Conservation (phyloP, 352 stramenopile genomes). For the Phytophthora colocasiae region DNA sequence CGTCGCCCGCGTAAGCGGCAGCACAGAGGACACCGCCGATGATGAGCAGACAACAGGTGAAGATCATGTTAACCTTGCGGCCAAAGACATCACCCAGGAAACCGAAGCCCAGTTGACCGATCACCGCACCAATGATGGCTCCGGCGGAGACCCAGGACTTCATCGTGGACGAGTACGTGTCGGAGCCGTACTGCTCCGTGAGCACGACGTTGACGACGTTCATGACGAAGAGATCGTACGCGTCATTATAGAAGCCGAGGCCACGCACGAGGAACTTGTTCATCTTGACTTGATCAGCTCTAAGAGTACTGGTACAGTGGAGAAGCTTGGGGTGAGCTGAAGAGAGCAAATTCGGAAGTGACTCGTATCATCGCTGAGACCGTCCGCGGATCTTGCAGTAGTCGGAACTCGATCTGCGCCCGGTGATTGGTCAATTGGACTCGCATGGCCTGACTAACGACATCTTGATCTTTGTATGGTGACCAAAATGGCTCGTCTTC, state of each 20-base stretch:
- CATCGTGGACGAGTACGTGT: slow-evolving; percentile 65
- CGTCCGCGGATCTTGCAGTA: slow-evolving; percentile 22
- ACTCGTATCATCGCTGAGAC: slow-evolving; percentile 14
- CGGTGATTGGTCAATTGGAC: slow-evolving; percentile 7
- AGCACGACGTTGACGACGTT: slow-evolving; percentile 86
- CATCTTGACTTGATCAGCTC: slow-evolving; percentile 31
- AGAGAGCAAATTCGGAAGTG: slow-evolving; percentile 22
- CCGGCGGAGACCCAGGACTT: slow-evolving; percentile 71
- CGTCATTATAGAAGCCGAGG: slow-evolving; percentile 82
- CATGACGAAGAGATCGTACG: slow-evolving; percentile 87
- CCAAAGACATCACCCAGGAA: slow-evolving; percentile 33
- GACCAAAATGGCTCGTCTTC: not conserved
- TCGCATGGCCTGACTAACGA: slow-evolving; percentile 2
- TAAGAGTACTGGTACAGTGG: not conserved
- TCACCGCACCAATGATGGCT: slow-evolving; percentile 28
- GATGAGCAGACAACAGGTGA: slow-evolving; percentile 27
- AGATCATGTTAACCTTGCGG: slow-evolving; percentile 37
- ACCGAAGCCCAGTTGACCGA: slow-evolving; percentile 27
- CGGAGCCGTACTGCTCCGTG: slow-evolving; percentile 69
- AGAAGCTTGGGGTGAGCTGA: slow-evolving; percentile 8
- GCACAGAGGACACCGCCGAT: slow-evolving; percentile 26
- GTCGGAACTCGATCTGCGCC: slow-evolving; percentile 18
- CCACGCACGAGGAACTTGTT: slow-evolving; percentile 75
- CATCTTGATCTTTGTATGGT: slow-evolving; percentile 22
- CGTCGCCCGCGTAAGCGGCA: slow-evolving; percentile 16